These are phyloP conservation scores for Sarocladium brachiariae DNA, from an alignment of 2,329 filamentous ascomycete genomes.

Conservation along the genomic window DNA sequence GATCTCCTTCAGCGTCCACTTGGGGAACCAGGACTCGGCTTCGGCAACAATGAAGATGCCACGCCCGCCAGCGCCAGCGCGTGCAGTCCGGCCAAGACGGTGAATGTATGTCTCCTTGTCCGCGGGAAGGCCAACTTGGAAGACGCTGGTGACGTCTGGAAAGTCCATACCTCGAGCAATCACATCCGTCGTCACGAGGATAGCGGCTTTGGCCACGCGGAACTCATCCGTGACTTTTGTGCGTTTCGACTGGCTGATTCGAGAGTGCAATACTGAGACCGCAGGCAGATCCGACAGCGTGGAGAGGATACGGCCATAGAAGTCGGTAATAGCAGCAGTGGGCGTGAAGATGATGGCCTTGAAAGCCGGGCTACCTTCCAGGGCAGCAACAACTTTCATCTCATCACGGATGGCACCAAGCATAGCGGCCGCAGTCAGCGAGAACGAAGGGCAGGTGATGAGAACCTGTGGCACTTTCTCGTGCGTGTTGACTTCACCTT, in stretches of 20 bases:
- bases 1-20: constrained; percentile 46
- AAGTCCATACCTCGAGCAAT: constrained; percentile 69
- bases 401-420: constrained; percentile 49
- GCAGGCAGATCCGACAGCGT: constrained; percentile 32
- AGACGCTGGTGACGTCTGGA: constrained; percentile 59
- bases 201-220: constrained; percentile 42
- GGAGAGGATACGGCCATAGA: constrained; percentile 41
- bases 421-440: constrained; percentile 55
- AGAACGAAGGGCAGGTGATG: constrained; percentile 60
- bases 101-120: constrained; percentile 61
- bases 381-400: constrained; percentile 11
- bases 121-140: constrained; percentile 54
- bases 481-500: constrained; percentile 71
- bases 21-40: constrained; percentile 43
- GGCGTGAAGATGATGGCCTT: constrained; percentile 82
- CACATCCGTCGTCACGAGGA: constrained; percentile 64
- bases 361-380: constrained; percentile 40
- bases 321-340: constrained; percentile 44
- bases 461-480: constrained; percentile 67
- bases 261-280: constrained; percentile 41
- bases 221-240: constrained; percentile 55
- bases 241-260: constrained; percentile 43
- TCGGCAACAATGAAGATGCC: constrained; percentile 53
- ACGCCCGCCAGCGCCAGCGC: constrained; percentile 56
- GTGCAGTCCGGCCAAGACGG: constrained; percentile 59